Evolutionary conservation across 2,329 filamentous ascomycete species (phyloP).

Genomic region (Venturia nashicola): DNA sequence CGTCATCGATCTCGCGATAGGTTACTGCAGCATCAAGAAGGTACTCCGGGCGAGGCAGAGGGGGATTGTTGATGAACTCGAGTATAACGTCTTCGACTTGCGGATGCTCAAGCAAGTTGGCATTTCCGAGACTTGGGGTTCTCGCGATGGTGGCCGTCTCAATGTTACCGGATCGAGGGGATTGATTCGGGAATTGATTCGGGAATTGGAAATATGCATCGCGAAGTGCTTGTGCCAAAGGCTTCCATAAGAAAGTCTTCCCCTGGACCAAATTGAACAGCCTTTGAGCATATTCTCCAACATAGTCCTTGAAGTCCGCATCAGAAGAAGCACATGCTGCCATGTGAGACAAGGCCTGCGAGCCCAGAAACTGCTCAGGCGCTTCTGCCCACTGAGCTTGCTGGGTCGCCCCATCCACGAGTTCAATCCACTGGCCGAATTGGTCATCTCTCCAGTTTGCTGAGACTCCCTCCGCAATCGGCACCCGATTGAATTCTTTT

Average conservation of each 20-base stretch:
- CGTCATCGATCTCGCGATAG: constrained; percentile 7
- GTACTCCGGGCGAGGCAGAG: constrained; percentile 30
- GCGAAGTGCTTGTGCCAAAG: constrained; percentile 17
- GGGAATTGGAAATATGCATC: constrained; percentile 15
- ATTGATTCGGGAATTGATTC: neutral
- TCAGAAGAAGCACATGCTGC: neutral
- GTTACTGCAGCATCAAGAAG: constrained; percentile 30
- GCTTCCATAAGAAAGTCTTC: constrained; percentile 5
- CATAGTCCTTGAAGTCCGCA: neutral
- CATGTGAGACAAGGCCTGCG: neutral
- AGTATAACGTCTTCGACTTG: constrained; percentile 28
- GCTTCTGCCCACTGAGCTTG: neutral
- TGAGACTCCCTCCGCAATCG: neutral
- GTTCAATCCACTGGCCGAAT: neutral
- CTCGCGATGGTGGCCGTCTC: neutral
- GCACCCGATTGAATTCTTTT: too few relatives aligned
- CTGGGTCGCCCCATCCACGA: neutral
- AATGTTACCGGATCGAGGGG: neutral
- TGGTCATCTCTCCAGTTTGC: neutral
- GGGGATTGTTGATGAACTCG: constrained; percentile 27
- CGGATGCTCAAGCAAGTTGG: constrained; percentile 20
- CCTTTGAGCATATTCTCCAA: neutral
- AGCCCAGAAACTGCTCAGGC: neutral
- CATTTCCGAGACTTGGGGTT: constrained; percentile 12
- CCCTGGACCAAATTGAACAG: neutral